Base-by-base conservation (phyloP, 1,284 basidiomycete species). In the Coniferiporia weirii region DNA sequence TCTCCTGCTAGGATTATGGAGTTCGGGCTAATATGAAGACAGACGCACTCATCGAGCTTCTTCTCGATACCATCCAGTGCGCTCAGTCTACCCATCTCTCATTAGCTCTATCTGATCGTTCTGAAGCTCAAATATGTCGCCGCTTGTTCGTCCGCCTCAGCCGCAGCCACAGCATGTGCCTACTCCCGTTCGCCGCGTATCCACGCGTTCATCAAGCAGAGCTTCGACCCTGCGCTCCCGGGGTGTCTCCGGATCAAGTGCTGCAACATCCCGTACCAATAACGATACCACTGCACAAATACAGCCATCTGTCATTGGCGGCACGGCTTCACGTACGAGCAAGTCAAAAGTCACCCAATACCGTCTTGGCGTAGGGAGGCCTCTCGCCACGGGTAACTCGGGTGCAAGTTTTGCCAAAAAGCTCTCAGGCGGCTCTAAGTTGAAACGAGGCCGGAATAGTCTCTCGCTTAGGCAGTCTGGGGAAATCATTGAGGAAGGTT, bases 21-120 rank as follows among this genome's bases (percentile, higher is more conserved):
- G 81, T 91, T 61, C 85, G 80, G 70, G 87, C 89, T 52, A 90
- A 90, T 70, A 79, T 90, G 68, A 91, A 88, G 74, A 81, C 86
- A 22, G 87, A 89, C 65, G 82, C 82, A 49, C 73, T 91, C 62
- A 88, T 91, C 66, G 84, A 89, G 66, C 74, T 87, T n/a, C 73
- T 90, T 13, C 72, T 88, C 12, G 80, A 84, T 64, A 76, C 81
- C 59, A 69, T 70, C 1, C 75, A 78, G 70, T 17, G 65, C 63
- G 76, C 83, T 15, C 27, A 27, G 65, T 17, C n/a, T 63, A 76
- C 67, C 35, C 45, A 19, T 36, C 32, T 49, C 34, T 45, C 20
- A 48, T 34, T 17, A 53, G 34, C 35, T 49, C 44, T 22, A 19
- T 10, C 45, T 47, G 10, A 19, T 22, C 47, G 51, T 17, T 15